Percentiles rank a stretch among this genome's conserved stretches.
These are phyloP conservation scores for Caryopteris hybrid DNA, from an alignment of 305 asterid species.

Conservation along the genomic window DNA sequence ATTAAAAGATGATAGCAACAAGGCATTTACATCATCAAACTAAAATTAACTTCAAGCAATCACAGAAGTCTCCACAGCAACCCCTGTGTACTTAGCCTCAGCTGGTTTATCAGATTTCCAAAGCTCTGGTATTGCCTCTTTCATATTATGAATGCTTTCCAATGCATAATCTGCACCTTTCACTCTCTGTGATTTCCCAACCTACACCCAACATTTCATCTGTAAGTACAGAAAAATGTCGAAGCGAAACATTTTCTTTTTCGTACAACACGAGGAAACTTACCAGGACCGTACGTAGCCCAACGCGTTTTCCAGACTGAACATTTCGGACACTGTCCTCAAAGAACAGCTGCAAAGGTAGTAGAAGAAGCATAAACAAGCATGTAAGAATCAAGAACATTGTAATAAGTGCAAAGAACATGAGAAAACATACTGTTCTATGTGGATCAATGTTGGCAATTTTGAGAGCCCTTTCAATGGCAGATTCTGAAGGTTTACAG, in stretches of 20 bases:
- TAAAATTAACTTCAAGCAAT: conserved; percentile 36
- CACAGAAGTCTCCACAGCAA: conserved; percentile 64
- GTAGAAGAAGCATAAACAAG: not conserved
- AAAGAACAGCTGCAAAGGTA: conserved; percentile 55
- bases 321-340: conserved; percentile 79
- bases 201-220: conserved; percentile 29
- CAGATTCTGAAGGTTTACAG: conserved; percentile 75
- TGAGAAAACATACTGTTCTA: conserved; percentile 48
- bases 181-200: conserved; percentile 79
- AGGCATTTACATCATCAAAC: not conserved
- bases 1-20: not conserved
- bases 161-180: conserved; percentile 87
- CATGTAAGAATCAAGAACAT: not conserved
- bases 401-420: not conserved
- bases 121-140: conserved; percentile 84
- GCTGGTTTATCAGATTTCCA: conserved; percentile 62
- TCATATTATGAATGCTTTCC: conserved; percentile 83
- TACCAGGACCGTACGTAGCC: conserved; percentile 71
- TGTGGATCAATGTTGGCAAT: conserved; percentile 64
- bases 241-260: too few species aligned
- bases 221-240: too few species aligned
- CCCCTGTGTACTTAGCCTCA: conserved; percentile 52
- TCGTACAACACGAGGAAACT: conserved; percentile 5
- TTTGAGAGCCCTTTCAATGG: conserved; percentile 63
- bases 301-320: conserved; percentile 66